phyloP scores from a whole-genome alignment of 768 basidiomycete genomes.

The Podaxis sp. region DNA sequence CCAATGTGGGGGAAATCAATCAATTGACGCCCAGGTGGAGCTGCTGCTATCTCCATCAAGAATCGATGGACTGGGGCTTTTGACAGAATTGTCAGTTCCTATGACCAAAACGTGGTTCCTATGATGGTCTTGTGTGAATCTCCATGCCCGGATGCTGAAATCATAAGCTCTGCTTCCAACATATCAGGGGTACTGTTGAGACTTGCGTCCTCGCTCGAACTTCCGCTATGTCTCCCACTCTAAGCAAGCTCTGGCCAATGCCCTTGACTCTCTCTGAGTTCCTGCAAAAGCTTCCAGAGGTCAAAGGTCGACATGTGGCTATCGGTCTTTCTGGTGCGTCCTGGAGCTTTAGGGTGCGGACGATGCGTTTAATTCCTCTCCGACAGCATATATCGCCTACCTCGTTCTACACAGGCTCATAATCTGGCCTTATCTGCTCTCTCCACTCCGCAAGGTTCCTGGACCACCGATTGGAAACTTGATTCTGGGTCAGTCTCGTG shows the following conservation, averaged over 20 bases:
- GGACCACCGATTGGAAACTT: constrained; percentile 23
- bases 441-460: constrained; percentile 24
- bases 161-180: neutral
- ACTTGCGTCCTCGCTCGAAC: neutral
- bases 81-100: neutral
- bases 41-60: neutral
- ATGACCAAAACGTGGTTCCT: neutral
- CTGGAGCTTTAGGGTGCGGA: neutral
- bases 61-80: neutral
- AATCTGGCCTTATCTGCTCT: constrained; percentile 26
- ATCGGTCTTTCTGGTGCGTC: neutral
- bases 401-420: constrained; percentile 21
- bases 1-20: neutral
- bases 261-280: neutral
- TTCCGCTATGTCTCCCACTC: neutral
- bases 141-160: neutral
- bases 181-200: neutral
- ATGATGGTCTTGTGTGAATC: neutral
- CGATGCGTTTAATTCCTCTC: neutral
- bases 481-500: constrained; percentile 33
- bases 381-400: neutral
- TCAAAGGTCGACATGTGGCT: neutral
- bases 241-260: neutral
- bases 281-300: neutral
- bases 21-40: neutral